phyloP scores from a whole-genome alignment of 768 basidiomycete species.

The Russula compacta region DNA sequence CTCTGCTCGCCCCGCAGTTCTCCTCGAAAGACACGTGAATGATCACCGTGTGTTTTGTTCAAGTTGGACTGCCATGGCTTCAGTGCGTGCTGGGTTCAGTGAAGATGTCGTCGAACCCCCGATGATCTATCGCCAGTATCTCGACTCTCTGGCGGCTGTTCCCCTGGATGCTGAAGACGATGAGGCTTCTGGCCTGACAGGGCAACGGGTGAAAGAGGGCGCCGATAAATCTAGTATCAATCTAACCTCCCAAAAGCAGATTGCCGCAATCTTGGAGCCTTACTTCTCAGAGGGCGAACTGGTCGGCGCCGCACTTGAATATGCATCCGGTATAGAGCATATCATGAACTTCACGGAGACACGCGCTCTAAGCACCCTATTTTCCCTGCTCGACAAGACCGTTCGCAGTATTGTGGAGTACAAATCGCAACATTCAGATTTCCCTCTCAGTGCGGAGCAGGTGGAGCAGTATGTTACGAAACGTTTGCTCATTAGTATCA shows the following conservation, averaged over 20 bases:
- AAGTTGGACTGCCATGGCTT: too few species aligned
- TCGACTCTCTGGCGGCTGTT: constrained; percentile 61
- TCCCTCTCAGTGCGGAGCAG: constrained; percentile 76
- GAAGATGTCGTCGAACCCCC: constrained; percentile 86
- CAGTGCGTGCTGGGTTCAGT: too few species aligned
- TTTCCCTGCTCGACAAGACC: constrained; percentile 95
- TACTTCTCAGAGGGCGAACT: constrained; percentile 81
- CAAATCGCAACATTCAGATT: constrained; percentile 90
- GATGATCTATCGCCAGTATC: constrained; percentile 89
- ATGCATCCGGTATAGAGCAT: constrained; percentile 82
- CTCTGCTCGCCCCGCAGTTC: neutral
- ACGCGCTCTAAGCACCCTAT: constrained; percentile 92
- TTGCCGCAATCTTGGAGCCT: constrained; percentile 64
- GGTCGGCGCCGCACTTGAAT: constrained; percentile 66
- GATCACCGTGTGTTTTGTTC: too few species aligned
- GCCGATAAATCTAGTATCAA: constrained; percentile 47
- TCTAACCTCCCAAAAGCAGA: constrained; percentile 65
- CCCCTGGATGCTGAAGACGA: constrained; percentile 90
- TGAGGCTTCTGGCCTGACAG: constrained; percentile 49
- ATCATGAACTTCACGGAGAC: constrained; percentile 98
- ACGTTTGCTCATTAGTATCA: constrained; percentile 80
- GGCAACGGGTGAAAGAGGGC: constrained; percentile 46
- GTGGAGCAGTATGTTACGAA: constrained; percentile 89
- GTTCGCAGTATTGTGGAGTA: constrained; percentile 90
- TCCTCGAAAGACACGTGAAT: too few species aligned